phyloP scores from a whole-genome alignment of 768 basidiomycete genomes.

The Cystobasidium onofrii region DNA sequence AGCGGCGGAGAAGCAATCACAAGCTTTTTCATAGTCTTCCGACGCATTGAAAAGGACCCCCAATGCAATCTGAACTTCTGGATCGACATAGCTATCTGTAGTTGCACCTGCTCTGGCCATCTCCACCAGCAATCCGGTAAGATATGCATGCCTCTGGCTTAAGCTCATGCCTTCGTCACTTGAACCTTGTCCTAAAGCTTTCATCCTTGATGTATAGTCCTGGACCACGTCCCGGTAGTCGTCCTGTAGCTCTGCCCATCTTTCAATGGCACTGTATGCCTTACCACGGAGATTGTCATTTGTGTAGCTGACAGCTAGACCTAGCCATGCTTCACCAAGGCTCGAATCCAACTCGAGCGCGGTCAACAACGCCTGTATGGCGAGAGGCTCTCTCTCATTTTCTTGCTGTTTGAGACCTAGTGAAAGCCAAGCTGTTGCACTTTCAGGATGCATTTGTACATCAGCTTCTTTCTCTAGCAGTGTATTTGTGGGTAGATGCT shows the following conservation, averaged over 20 bases:
- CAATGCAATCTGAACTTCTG: constrained; percentile 89
- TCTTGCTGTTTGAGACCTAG: constrained; percentile 96
- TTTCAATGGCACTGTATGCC: constrained; percentile 70
- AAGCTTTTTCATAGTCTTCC: constrained; percentile 85
- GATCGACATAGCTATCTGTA: constrained; percentile 59
- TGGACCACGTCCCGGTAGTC: constrained; percentile 51
- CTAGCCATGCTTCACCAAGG: constrained; percentile 68
- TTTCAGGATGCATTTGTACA: constrained; percentile 66
- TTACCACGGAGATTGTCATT: constrained; percentile 71
- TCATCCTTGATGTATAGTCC: constrained; percentile 41
- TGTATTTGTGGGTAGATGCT: constrained; percentile 51
- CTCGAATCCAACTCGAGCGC: constrained; percentile 72
- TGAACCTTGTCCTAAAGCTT: not conserved
- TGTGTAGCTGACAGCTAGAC: constrained; percentile 78
- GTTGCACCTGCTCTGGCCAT: constrained; percentile 56
- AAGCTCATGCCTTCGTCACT: not conserved
- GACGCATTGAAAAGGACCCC: constrained; percentile 86
- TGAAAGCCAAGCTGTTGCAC: constrained; percentile 74
- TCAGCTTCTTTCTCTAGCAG: constrained; percentile 78
- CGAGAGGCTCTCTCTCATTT: constrained; percentile 87
- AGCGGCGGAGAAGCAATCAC: constrained; percentile 87
- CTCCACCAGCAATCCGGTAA: constrained; percentile 70
- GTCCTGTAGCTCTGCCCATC: constrained; percentile 67
- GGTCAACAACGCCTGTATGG: constrained; percentile 71
- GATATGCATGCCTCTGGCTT: constrained; percentile 44